Percentiles rank a stretch among this genome's conserved stretches.
Conservation (phyloP, 768 basidiomycete species). For the Tephrocybe sp. region DNA sequence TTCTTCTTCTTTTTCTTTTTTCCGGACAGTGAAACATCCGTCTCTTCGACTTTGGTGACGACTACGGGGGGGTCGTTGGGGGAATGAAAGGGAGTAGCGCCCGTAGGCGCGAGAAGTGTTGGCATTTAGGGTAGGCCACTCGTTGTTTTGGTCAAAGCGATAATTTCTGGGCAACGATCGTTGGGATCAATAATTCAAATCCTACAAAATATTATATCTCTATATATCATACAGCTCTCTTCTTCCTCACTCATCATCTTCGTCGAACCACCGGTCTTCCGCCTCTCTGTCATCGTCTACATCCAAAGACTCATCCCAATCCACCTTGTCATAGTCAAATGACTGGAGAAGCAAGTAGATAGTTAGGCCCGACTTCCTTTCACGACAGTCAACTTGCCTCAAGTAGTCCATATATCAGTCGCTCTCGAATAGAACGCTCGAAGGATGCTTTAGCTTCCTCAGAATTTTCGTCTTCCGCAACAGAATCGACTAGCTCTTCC, state of each 20-base stretch:
- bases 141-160: slow-evolving; percentile 11
- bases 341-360: slow-evolving; percentile 42
- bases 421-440: slow-evolving; percentile 60
- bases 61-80: slow-evolving; percentile 3
- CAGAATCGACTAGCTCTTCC: slow-evolving; percentile 26
- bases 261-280: slow-evolving; percentile 75
- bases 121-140: slow-evolving; percentile 46
- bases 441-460: slow-evolving; percentile 52
- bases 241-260: slow-evolving; percentile 54
- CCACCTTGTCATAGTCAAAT: slow-evolving; percentile 66
- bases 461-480: slow-evolving; percentile 39
- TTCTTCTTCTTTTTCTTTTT: slow-evolving; percentile 43
- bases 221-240: too few relatives aligned
- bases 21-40: not conserved
- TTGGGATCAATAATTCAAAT: too few relatives aligned
- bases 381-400: slow-evolving; percentile 47
- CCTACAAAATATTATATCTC: too few relatives aligned
- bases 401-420: slow-evolving; percentile 72
- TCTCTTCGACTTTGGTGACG: not conserved
- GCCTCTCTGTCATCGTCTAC: slow-evolving; percentile 54
- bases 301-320: slow-evolving; percentile 75
- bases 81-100: not conserved
- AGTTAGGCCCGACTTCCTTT: slow-evolving; percentile 3
- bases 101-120: slow-evolving; percentile 17
- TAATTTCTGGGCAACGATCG: too few relatives aligned